Conservation (phyloP, 202 grass and related monocot species). For the Hordeum pubiflorum region DNA sequence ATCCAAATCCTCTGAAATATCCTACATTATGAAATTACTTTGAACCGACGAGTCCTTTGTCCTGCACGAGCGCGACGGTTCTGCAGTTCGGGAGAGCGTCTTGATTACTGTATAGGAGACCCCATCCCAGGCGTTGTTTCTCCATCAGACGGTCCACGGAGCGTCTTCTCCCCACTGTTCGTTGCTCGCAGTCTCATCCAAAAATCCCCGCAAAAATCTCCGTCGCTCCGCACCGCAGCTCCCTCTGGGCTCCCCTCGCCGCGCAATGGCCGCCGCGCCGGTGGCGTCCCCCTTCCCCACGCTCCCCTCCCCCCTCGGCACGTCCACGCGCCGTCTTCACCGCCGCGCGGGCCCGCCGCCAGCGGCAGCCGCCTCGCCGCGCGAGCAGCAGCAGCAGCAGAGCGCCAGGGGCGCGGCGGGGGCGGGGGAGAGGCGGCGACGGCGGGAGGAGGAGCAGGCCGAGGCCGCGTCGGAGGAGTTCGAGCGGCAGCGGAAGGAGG, state of each 20-base stretch:
- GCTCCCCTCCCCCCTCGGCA: not conserved
- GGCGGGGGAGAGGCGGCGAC: constrained; percentile 1
- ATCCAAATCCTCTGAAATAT: not conserved
- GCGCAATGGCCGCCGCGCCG: constrained; percentile 27
- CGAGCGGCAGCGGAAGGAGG: constrained; percentile 56
- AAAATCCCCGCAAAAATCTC: constrained; percentile 15
- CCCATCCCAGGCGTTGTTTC: not conserved
- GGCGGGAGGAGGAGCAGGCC: constrained; percentile 24
- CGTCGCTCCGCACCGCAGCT: not conserved
- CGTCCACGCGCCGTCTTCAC: not conserved
- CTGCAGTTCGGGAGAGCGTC: too few relatives aligned
- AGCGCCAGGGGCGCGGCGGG: not conserved
- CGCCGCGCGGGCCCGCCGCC: not conserved
- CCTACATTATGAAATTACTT: not conserved
- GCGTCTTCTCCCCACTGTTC: not conserved
- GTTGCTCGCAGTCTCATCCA: constrained; percentile 31
- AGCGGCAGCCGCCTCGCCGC: not conserved
- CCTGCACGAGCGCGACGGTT: not conserved
- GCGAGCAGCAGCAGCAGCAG: constrained; percentile 13
- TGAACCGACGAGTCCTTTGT: not conserved
- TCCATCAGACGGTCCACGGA: not conserved
- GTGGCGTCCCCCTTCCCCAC: constrained; percentile 24
- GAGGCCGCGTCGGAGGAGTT: constrained; percentile 15
- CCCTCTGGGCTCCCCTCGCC: not conserved
- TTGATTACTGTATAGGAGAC: not conserved